Evolutionary conservation across 768 basidiomycete genomes (phyloP).

Genomic region (Roridomyces roridus): DNA sequence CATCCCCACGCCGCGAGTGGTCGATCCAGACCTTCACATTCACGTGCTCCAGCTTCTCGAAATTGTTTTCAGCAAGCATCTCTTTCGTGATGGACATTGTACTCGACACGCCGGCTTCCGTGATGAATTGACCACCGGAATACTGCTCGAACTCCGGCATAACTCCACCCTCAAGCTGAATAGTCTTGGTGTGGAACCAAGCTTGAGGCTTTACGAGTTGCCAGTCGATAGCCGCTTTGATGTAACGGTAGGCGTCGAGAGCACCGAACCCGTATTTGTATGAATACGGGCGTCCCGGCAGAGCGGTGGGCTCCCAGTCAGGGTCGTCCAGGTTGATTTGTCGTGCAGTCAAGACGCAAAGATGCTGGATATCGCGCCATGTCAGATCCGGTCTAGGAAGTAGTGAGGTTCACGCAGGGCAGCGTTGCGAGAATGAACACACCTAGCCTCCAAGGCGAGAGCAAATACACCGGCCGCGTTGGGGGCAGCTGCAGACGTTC

Average conservation of each 20-base stretch:
- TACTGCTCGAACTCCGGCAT: constrained; percentile 60
- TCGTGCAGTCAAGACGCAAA: constrained; percentile 63
- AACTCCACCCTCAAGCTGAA: constrained; percentile 68
- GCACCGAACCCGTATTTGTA: constrained; percentile 98
- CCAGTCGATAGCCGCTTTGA: constrained; percentile 85
- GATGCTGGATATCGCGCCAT: constrained; percentile 39
- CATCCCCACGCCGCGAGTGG: constrained; percentile 87
- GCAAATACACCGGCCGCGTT: constrained; percentile 95
- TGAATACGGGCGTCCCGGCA: constrained; percentile 49
- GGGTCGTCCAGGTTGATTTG: constrained; percentile 69
- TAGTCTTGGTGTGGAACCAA: constrained; percentile 80
- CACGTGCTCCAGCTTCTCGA: constrained; percentile 91
- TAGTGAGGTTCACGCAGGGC: constrained; percentile 7
- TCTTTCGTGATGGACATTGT: constrained; percentile 69
- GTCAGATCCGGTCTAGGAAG: constrained; percentile 79
- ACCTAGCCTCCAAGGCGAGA: constrained; percentile 88
- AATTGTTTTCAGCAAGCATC: constrained; percentile 73
- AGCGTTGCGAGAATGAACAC: constrained; percentile 21
- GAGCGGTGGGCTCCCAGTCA: constrained; percentile 75
- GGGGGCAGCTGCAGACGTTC: constrained; percentile 97
- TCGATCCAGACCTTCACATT: constrained; percentile 92
- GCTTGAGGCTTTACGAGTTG: constrained; percentile 91
- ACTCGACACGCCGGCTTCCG: constrained; percentile 66
- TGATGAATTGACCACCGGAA: constrained; percentile 71
- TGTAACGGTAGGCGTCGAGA: constrained; percentile 82